Base-by-base conservation (phyloP, 2,329 filamentous ascomycete species). In the Huntiella omanensis region DNA sequence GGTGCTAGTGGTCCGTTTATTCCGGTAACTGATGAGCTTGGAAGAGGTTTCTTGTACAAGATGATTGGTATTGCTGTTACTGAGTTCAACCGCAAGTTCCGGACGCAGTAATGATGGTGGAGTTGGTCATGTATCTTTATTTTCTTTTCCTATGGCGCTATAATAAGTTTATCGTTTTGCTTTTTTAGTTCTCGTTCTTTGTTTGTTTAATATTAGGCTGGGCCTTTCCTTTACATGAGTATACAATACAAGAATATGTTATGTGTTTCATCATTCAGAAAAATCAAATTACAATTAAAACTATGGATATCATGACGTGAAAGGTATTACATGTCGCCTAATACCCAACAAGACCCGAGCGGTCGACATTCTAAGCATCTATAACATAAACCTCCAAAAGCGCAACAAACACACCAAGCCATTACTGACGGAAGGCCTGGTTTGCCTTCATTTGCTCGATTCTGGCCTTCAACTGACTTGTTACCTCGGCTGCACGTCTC, bases 401-500 rank as follows among this genome's bases (percentile, higher is more conserved):
- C 35, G 35, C 13, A 38, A 4, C 13, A 15, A 13, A 38, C 16
- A 15, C 35, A 8, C 12, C 35, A 7, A 8, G 6, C 33, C 12
- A 33, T 34, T 50, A 42, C 39, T 50, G 37, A 11, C 48, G 44
- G 35, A 50, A 50, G 16, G 44, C 64, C 53, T 56, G 48, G 19
- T 50, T 50, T 16, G 74, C 75, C 72, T 96, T 98, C 91, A 98
- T 98, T 69, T 91, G 83, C 67, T 96, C 91, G 61, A 98, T 98
- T 59, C 91, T 77, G 45, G 88, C 86, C 67, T 96, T 98, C 57
- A 98, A 63, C 60, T 95, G 91, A 62, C 87, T 95, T 46, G 91
- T 98, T 49, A 98, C 91, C 66, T 98, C 91, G 2, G 91, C 91
- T 13, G 91, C 91, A 54, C 91, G 72, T 66, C 87, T 92, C 91